Percentiles rank a stretch among this genome's conserved stretches.
phyloP scores from a whole-genome alignment of 2,329 filamentous ascomycete species.

The Fusarium illudens region DNA sequence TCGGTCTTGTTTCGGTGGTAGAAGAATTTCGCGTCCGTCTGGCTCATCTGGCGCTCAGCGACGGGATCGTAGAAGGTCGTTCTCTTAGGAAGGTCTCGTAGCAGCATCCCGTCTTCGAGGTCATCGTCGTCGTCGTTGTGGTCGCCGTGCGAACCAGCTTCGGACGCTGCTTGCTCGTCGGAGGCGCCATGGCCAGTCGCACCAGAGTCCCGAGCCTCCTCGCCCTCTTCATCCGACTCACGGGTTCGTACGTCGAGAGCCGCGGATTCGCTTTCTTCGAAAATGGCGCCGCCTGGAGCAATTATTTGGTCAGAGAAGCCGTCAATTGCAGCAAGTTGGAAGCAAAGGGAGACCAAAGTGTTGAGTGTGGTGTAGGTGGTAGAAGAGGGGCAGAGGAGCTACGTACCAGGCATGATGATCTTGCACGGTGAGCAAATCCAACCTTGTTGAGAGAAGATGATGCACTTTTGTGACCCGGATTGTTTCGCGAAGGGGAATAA shows the following conservation, averaged over 20 bases:
- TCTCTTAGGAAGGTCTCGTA: slow-evolving; percentile 68
- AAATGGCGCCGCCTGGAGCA: slow-evolving; percentile 20
- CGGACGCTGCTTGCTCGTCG: slow-evolving; percentile 35
- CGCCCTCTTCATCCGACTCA: slow-evolving; percentile 46
- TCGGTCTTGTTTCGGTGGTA: slow-evolving; percentile 88
- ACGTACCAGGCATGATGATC: slow-evolving; percentile 38
- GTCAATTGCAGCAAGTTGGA: slow-evolving; percentile 1
- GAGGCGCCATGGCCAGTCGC: slow-evolving; percentile 35
- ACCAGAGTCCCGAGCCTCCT: slow-evolving; percentile 37
- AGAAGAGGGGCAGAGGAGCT: slow-evolving; percentile 25
- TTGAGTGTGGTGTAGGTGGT: slow-evolving; percentile 1
- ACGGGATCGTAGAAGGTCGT: slow-evolving; percentile 94
- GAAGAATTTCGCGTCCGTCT: slow-evolving; percentile 93
- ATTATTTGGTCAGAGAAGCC: slow-evolving; percentile 16
- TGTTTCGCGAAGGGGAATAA: neutral
- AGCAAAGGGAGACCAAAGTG: neutral
- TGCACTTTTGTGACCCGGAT: neutral
- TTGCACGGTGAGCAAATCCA: neutral
- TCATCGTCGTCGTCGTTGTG: slow-evolving; percentile 44
- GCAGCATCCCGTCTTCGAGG: slow-evolving; percentile 65
- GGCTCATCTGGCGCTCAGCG: slow-evolving; percentile 92
- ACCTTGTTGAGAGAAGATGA: neutral
- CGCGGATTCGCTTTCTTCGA: slow-evolving; percentile 36
- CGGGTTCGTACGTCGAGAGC: slow-evolving; percentile 39
- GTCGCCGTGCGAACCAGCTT: slow-evolving; percentile 28